A percentile compares a stretch with the other conserved stretches of the same genome.
Evolutionary conservation across 1,284 basidiomycete species (phyloP).

Genomic region (Fomes fomentarius): DNA sequence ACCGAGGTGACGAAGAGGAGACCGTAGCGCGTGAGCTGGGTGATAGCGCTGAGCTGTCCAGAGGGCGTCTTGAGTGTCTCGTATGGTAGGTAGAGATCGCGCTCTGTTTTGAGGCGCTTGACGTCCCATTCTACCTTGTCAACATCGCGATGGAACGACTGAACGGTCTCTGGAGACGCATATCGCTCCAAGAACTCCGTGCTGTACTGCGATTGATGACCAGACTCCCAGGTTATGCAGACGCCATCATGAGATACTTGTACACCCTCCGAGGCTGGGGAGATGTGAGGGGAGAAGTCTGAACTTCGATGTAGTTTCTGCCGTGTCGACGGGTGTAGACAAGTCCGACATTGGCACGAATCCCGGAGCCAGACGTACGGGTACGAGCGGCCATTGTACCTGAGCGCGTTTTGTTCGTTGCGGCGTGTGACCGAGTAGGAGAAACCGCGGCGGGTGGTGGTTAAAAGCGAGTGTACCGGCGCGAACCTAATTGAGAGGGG

Average conservation of each 20-base stretch:
- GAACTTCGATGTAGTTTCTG: slow-evolving; percentile 75
- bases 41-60: slow-evolving; percentile 53
- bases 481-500: slow-evolving; percentile 6
- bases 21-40: slow-evolving; percentile 58
- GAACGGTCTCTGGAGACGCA: slow-evolving; percentile 29
- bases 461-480: slow-evolving; percentile 2
- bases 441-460: neutral
- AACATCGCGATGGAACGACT: slow-evolving; percentile 45
- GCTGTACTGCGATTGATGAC: slow-evolving; percentile 58
- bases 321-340: slow-evolving; percentile 56
- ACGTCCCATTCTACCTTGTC: slow-evolving; percentile 40
- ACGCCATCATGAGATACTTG: slow-evolving; percentile 43
- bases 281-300: slow-evolving; percentile 55
- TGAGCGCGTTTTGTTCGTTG: neutral
- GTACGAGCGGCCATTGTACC: slow-evolving; percentile 27
- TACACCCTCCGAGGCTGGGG: slow-evolving; percentile 45
- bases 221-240: slow-evolving; percentile 58
- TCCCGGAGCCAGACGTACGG: slow-evolving; percentile 56
- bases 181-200: slow-evolving; percentile 51
- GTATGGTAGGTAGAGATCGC: slow-evolving; percentile 57
- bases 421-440: neutral
- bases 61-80: slow-evolving; percentile 41
- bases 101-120: slow-evolving; percentile 36
- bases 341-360: slow-evolving; percentile 53
- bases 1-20: slow-evolving; percentile 62